phyloP scores from a whole-genome alignment of 1,284 basidiomycete species.

The Lentinus polychrous region DNA sequence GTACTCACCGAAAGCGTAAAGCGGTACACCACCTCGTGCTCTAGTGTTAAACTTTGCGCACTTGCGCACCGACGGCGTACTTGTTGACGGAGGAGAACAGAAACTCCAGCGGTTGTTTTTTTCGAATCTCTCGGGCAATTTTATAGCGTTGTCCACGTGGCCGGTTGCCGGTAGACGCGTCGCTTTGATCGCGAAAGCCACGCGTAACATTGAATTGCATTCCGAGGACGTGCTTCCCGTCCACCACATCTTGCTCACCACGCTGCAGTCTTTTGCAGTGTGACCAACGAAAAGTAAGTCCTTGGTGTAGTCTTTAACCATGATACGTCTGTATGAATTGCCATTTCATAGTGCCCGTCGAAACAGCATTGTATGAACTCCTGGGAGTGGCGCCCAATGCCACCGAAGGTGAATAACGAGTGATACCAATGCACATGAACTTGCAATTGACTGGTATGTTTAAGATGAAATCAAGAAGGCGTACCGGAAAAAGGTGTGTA shows the following conservation, averaged over 20 bases:
- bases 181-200: neutral
- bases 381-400: slow-evolving; percentile 67
- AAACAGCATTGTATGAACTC: slow-evolving; percentile 76
- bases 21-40: too few species aligned
- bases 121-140: neutral
- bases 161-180: neutral
- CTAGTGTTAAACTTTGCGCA: too few species aligned
- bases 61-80: too few species aligned
- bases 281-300: too few species aligned
- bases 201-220: neutral
- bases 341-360: slow-evolving; percentile 51
- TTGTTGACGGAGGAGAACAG: too few species aligned
- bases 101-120: neutral
- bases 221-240: neutral
- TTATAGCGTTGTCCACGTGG: too few species aligned
- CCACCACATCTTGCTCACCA: too few species aligned
- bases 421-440: neutral
- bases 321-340: slow-evolving; percentile 3
- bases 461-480: slow-evolving; percentile 87
- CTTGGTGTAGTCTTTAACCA: too few species aligned
- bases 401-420: slow-evolving; percentile 48
- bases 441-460: slow-evolving; percentile 10
- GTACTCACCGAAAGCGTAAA: too few species aligned
- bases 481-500: slow-evolving; percentile 77
- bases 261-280: too few species aligned